A percentile compares a stretch with the other conserved stretches of the same genome.
These are phyloP conservation scores for Hypoxylon sp. DNA, from an alignment of 2,329 filamentous ascomycete species.

Conservation along the genomic window DNA sequence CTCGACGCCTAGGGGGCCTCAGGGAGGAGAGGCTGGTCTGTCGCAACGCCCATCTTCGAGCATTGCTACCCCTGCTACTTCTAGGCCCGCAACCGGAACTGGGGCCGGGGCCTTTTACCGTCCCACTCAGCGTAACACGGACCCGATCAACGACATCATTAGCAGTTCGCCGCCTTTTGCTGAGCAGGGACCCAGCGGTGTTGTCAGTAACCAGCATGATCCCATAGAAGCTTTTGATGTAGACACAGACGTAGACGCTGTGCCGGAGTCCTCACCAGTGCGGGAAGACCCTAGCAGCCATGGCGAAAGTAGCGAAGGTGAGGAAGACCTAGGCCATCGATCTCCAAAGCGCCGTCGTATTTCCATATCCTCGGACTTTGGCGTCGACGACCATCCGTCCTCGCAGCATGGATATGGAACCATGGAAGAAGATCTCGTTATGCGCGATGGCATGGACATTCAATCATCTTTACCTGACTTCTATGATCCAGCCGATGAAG, in stretches of 20 bases:
- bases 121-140: conserved; percentile 39
- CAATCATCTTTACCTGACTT: conserved; percentile 33
- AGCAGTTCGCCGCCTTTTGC: conserved; percentile 51
- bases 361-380: conserved; percentile 51
- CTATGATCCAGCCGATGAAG: conserved; percentile 8
- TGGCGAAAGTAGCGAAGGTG: conserved; percentile 21
- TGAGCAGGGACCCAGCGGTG: conserved; percentile 5
- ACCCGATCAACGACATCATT: conserved; percentile 48
- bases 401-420: not conserved
- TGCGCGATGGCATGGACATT: conserved; percentile 38
- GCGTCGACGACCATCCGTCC: conserved; percentile 9
- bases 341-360: conserved; percentile 58
- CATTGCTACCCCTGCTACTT: conserved; percentile 23
- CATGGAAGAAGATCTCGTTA: conserved; percentile 36
- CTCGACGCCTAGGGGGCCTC: conserved; percentile 49
- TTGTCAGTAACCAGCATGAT: conserved; percentile 3
- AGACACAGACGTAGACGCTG: conserved; percentile 33
- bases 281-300: not conserved
- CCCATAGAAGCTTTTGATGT: conserved; percentile 30
- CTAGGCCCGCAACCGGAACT: conserved; percentile 36
- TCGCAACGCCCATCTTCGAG: conserved; percentile 40
- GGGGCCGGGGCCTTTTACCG: conserved; percentile 42
- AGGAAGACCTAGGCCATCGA: conserved; percentile 19
- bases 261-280: conserved; percentile 48
- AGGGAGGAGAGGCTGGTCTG: conserved; percentile 1